Evolutionary conservation across 2,329 filamentous ascomycete species (phyloP).

Genomic region (Hypoxylon sp.): DNA sequence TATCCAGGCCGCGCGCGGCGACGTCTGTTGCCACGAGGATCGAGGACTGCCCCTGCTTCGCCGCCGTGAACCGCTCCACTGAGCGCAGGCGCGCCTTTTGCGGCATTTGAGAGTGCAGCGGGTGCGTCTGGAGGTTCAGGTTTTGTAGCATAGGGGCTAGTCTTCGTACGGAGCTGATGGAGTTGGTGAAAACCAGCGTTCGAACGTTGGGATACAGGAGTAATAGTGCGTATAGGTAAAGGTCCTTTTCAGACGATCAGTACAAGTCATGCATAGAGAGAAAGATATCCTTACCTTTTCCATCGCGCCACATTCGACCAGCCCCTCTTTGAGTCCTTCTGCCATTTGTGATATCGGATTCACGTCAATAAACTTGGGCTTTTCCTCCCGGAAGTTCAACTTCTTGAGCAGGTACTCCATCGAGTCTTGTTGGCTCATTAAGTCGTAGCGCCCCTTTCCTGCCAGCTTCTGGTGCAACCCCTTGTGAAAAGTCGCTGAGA

Average conservation of each 20-base stretch:
- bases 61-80: slow-evolving; percentile 83
- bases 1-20: slow-evolving; percentile 91
- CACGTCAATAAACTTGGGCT: slow-evolving; percentile 89
- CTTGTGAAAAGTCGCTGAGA: slow-evolving; percentile 95
- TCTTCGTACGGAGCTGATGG: slow-evolving; percentile 89
- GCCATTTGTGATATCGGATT: slow-evolving; percentile 93
- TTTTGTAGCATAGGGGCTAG: slow-evolving; percentile 85
- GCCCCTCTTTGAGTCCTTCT: slow-evolving; percentile 80
- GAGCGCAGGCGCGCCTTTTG: slow-evolving; percentile 96
- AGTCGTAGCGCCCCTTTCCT: slow-evolving; percentile 73
- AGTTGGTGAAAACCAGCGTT: slow-evolving; percentile 93
- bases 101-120: slow-evolving; percentile 91
- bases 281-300: slow-evolving; percentile 78
- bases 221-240: slow-evolving; percentile 89
- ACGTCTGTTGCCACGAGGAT: slow-evolving; percentile 94
- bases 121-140: slow-evolving; percentile 76
- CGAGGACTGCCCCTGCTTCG: slow-evolving; percentile 60
- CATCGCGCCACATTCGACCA: slow-evolving; percentile 90
- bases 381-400: slow-evolving; percentile 83
- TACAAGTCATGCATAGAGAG: not conserved
- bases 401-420: slow-evolving; percentile 94
- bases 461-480: slow-evolving; percentile 89
- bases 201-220: slow-evolving; percentile 82
- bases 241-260: slow-evolving; percentile 64
- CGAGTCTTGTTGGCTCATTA: slow-evolving; percentile 78